Percentiles rank a stretch among this genome's conserved stretches.
These are phyloP conservation scores for Penicillium canescens DNA, from an alignment of 495 filamentous ascomycete species.

Conservation along the genomic window DNA sequence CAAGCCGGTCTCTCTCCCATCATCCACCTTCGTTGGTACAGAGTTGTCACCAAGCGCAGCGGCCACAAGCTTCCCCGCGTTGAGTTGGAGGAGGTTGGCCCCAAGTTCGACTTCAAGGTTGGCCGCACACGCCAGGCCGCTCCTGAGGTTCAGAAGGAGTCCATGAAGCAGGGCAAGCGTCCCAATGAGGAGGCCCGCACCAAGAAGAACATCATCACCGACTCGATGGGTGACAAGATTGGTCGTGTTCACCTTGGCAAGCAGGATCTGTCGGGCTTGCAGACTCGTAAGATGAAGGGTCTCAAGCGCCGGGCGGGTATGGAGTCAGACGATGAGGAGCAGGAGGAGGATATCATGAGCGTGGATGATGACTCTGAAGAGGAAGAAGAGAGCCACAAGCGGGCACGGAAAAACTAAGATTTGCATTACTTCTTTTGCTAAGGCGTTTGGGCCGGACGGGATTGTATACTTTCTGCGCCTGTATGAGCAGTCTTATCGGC, in stretches of 20 bases:
- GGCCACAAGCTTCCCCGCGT: slow-evolving; percentile 86
- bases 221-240: slow-evolving; percentile 92
- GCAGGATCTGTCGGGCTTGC: slow-evolving; percentile 83
- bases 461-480: slow-evolving; percentile 27
- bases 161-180: slow-evolving; percentile 78
- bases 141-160: slow-evolving; percentile 78
- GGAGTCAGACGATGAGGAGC: slow-evolving; percentile 45
- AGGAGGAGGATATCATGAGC: slow-evolving; percentile 44
- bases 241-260: slow-evolving; percentile 89
- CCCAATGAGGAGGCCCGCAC: slow-evolving; percentile 57
- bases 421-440: slow-evolving; percentile 29
- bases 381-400: slow-evolving; percentile 39
- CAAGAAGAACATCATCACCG: slow-evolving; percentile 95
- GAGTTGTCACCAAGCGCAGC: slow-evolving; percentile 79
- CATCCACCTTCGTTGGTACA: slow-evolving; percentile 82
- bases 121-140: slow-evolving; percentile 80
- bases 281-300: slow-evolving; percentile 99
- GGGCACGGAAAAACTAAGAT: slow-evolving; percentile 35
- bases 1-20: slow-evolving; percentile 60
- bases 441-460: slow-evolving; percentile 33
- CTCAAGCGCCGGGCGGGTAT: slow-evolving; percentile 73
- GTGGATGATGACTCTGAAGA: slow-evolving; percentile 43
- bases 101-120: slow-evolving; percentile 89
- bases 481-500: slow-evolving; percentile 20
- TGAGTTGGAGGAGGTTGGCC: slow-evolving; percentile 93